A percentile compares a stretch with the other conserved stretches of the same genome.
Conservation (phyloP, 306 rosid genomes). For the Inga oerstediana region DNA sequence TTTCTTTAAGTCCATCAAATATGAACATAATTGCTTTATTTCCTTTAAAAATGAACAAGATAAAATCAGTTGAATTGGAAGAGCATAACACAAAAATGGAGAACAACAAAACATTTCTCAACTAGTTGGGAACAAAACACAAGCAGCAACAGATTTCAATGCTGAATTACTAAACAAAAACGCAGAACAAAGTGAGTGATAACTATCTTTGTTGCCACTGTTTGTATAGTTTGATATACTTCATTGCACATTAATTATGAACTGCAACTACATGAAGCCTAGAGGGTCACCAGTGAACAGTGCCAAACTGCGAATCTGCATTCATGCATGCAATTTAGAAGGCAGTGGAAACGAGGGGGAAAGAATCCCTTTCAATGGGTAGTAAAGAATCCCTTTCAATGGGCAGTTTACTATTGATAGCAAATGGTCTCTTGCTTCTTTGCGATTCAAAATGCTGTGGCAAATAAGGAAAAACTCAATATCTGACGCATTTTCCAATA, state of each 20-base stretch:
- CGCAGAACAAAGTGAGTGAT: not conserved
- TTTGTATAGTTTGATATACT: slow-evolving; percentile 13
- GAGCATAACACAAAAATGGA: slow-evolving; percentile 12
- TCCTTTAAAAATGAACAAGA: slow-evolving; percentile 53
- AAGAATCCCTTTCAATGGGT: not conserved
- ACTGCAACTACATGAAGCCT: slow-evolving; percentile 21
- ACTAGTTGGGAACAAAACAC: not conserved
- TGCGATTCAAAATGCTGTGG: not conserved
- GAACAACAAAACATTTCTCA: slow-evolving; percentile 17
- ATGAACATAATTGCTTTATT: slow-evolving; percentile 85
- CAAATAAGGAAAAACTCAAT: not conserved
- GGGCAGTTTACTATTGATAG: slow-evolving; percentile 4
- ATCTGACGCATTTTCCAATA: too few species aligned
- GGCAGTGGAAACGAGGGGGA: not conserved
- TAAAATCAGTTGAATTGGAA: slow-evolving; percentile 3
- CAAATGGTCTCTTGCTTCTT: not conserved
- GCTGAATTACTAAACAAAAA: not conserved
- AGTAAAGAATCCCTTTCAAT: not conserved
- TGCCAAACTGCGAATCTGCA: not conserved
- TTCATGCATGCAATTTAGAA: not conserved
- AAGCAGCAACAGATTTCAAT: slow-evolving; percentile 17
- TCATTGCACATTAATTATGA: not conserved
- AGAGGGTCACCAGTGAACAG: not conserved
- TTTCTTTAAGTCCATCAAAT: slow-evolving; percentile 82
- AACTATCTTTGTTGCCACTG: not conserved